Conservation (phyloP, 2,329 filamentous ascomycete species). For the Fusarium sp. region DNA sequence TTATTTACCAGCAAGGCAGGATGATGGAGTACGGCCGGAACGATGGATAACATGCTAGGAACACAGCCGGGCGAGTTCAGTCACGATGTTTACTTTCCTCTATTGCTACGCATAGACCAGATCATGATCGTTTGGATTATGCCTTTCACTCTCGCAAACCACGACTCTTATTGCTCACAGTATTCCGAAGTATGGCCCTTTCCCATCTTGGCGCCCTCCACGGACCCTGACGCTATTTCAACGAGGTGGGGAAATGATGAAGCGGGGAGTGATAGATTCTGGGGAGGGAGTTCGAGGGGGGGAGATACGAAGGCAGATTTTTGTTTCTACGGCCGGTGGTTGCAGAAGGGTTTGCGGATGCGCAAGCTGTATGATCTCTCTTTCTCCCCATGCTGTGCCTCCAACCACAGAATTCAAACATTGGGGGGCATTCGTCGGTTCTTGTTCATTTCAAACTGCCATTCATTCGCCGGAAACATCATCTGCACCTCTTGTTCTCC, state of each 20-base stretch:
- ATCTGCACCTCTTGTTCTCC: slow-evolving; percentile 7
- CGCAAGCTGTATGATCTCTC: slow-evolving; percentile 41
- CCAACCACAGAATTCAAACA: slow-evolving; percentile 11
- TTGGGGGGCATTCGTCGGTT: slow-evolving; percentile 20
- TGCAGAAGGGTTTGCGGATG: slow-evolving; percentile 34
- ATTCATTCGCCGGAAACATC: slow-evolving; percentile 9
- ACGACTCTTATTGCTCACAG: slow-evolving; percentile 29
- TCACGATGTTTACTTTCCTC: slow-evolving; percentile 47
- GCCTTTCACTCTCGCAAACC: slow-evolving; percentile 37
- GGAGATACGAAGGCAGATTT: slow-evolving; percentile 32
- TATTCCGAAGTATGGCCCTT: slow-evolving; percentile 35
- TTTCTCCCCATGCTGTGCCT: slow-evolving; percentile 13
- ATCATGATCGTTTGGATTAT: slow-evolving; percentile 51
- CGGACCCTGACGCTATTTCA: slow-evolving; percentile 11
- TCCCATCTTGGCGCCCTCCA: slow-evolving; percentile 25
- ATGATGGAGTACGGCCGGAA: slow-evolving; percentile 45
- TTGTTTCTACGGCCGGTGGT: slow-evolving; percentile 25
- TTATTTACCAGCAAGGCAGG: slow-evolving; percentile 42
- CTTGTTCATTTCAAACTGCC: slow-evolving; percentile 15
- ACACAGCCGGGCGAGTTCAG: slow-evolving; percentile 49
- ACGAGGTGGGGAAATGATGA: slow-evolving; percentile 17
- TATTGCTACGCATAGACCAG: slow-evolving; percentile 54
- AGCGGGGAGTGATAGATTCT: slow-evolving; percentile 20
- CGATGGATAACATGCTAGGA: slow-evolving; percentile 43
- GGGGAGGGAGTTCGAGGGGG: slow-evolving; percentile 21